A percentile compares a stretch with the other conserved stretches of the same genome.
These are phyloP conservation scores for Calonectria honghensis DNA, from an alignment of 2,329 filamentous ascomycete genomes.

Conservation along the genomic window DNA sequence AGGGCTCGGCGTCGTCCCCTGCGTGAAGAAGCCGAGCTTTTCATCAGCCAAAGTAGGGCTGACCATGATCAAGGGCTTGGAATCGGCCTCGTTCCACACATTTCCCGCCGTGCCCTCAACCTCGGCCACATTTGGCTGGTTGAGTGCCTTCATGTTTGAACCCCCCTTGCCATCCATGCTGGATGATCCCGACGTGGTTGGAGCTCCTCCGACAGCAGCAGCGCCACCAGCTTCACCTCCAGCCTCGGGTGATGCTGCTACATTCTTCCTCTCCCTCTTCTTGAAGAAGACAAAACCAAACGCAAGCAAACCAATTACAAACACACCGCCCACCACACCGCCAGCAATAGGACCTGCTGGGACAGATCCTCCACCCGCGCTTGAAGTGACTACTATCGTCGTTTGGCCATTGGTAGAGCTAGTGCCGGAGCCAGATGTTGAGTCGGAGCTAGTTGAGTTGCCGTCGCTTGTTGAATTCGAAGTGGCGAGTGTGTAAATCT, in stretches of 20 bases:
- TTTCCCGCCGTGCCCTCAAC: slow-evolving; percentile 23
- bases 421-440: slow-evolving; percentile 4
- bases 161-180: background rate
- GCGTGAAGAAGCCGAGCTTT: background rate
- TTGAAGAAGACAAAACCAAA: slow-evolving; percentile 43
- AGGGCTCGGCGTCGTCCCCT: background rate
- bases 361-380: background rate
- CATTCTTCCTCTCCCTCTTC: slow-evolving; percentile 29
- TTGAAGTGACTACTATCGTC: background rate
- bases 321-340: slow-evolving; percentile 46
- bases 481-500: slow-evolving; percentile 43
- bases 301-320: slow-evolving; percentile 42
- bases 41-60: background rate
- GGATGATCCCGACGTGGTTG: background rate
- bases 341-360: slow-evolving; percentile 45
- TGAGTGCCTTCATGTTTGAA: background rate
- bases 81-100: slow-evolving; percentile 28
- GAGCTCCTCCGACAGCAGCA: background rate
- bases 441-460: slow-evolving; percentile 5
- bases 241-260: background rate
- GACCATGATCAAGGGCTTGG: background rate
- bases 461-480: slow-evolving; percentile 23
- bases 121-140: slow-evolving; percentile 4
- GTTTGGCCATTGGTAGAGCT: background rate
- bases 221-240: background rate